Base-by-base conservation (phyloP, 306 rosid species). In the Pyrus pyrifolia region DNA sequence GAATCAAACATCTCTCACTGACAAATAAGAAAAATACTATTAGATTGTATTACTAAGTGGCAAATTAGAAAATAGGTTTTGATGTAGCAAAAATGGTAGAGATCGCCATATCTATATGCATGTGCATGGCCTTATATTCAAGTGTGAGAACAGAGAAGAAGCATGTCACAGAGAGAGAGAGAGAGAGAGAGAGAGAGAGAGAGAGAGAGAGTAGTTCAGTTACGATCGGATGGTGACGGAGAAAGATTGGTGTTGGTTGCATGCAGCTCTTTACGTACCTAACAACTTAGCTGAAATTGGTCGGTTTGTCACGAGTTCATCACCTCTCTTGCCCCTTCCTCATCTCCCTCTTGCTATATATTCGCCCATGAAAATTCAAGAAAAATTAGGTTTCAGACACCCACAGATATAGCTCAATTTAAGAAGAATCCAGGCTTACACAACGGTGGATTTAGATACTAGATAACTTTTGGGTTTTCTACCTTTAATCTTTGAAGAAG, bases 271-370 rank as follows among this genome's bases (percentile, higher is more conserved):
- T 60, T 45, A 19, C 74, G 44, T 70, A 3, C 44, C 64, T 18
- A 75, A 59, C 70, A 74, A 33, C 65, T 23, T 30, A 25, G 65
- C 75, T 55, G 22, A 23, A 49, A 19, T 18, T 58, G 68, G 83
- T 75, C 81, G 68, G 79, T 71, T 66, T 79, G 78, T 79, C 86
- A 64, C 72, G 30, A 35, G 33, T 25, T 75, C 75, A 13, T 38
- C 62, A 25, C 35, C 22, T 22, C 70, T 22, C 61, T 4, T 5
- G 2, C 44, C 44, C 44, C 11, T 9, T 40, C 11, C 44, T 35
- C 8, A 6, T 6, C 53, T 15, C 53, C 18, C 8, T 15, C 53
- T 49, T 14, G 17, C 53, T 49, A 49, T 5, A 49, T 49, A 6
- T 49, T 15, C 55, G 3, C 55, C 55, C 55, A 49, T 49, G 21